These are phyloP conservation scores for Uromyces viciae-fabae DNA, from an alignment of 1,284 basidiomycete species.

Conservation along the genomic window DNA sequence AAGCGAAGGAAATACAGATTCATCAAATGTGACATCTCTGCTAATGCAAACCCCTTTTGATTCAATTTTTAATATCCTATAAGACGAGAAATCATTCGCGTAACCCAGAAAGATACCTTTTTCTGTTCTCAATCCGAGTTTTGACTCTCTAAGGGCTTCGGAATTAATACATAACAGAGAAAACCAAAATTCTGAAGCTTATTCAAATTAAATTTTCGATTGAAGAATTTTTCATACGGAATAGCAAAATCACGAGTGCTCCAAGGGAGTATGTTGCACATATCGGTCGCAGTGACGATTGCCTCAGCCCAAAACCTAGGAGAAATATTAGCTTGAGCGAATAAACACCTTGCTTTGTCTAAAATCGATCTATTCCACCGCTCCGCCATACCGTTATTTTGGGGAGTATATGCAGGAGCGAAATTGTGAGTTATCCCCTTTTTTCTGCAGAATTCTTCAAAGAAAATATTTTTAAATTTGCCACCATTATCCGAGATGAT, in stretches of 20 bases:
- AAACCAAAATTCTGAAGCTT: neutral
- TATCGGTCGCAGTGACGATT: neutral
- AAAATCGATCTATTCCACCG: constrained; percentile 52
- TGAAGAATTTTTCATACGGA: neutral
- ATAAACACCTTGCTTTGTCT: constrained; percentile 46
- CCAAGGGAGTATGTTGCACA: neutral
- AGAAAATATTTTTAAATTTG: constrained; percentile 8
- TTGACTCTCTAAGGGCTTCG: neutral
- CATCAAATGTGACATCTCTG: neutral
- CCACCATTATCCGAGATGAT: neutral
- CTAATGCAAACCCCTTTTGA: neutral
- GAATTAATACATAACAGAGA: neutral
- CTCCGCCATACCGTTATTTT: constrained; percentile 54
- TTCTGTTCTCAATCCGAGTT: neutral
- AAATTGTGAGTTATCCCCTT: neutral
- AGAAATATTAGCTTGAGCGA: neutral
- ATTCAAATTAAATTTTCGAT: neutral
- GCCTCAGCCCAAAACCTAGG: constrained; percentile 17
- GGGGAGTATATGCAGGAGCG: constrained; percentile 56
- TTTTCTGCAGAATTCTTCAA: neutral
- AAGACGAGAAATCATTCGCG: neutral
- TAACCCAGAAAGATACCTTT: constrained; percentile 4
- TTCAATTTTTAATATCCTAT: neutral
- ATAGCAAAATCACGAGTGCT: neutral
- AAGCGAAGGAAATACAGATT: neutral